Evolutionary conservation across 345 rosid genomes (phyloP), one percentile per base, ranked within the genome.

Genomic region (Camelina neglecta): DNA sequence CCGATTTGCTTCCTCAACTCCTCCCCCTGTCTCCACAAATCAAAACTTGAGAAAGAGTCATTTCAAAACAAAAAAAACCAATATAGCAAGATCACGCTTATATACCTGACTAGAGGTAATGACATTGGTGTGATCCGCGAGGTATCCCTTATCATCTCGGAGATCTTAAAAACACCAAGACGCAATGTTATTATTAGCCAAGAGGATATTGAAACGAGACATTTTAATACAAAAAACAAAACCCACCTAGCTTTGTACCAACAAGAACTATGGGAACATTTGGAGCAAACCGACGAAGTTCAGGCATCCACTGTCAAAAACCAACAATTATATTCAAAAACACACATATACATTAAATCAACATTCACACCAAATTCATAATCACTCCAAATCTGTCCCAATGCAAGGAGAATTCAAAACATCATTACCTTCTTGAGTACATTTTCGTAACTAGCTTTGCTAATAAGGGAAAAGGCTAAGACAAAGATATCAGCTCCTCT

Each of bases 401-500:
- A 9, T 26, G 15, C 47, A 63, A 13, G 13, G 71, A 75, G 20
- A 26, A 38, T 57, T 54, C 6, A 49, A 49, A 54, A 55, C 21
- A 1, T 56, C 15, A 79, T 16, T 81, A 95, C 98, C 99, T 92
- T 95, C 88, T 95, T 95, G 5, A 90, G 89, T 42, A 95, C 94
- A 78, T 95, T 95, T 67, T 95, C 99, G 77, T 95, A 95, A 79
- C 99, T 95, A 9, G 98, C 99, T 71, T 93, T 84, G 69, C 97
- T 95, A 67, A 95, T 89, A 66, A 95, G 80, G 1, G 99, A 95
- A 84, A 95, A 92, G 47, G 99, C 97, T 67, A 95, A 80, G 63
- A 92, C 91, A 65, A 95, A 95, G 29, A 95, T 85, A 75, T 92
- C 97, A 58, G 99, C 99, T 49, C 99, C 97, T 80, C 98, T 84